Evolutionary conservation across 805 yeast genomes (phyloP).

Genomic region (Saccharomyces kudriavzevii): DNA sequence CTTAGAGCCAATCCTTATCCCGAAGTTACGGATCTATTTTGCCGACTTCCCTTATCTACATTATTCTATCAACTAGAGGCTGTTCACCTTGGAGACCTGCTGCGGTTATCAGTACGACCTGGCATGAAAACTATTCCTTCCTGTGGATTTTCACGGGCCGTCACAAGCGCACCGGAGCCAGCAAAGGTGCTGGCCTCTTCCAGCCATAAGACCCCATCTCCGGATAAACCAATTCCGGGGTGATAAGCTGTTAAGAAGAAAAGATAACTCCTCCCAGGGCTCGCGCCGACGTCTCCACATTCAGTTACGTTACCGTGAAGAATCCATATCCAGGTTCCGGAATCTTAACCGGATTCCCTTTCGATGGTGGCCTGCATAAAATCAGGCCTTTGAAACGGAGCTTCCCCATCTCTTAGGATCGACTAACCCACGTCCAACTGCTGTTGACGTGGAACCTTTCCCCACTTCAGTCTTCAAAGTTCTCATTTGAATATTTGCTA

Average conservation of each 20-base stretch:
- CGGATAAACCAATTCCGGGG: constrained; percentile 37
- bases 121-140: constrained; percentile 35
- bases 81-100: constrained; percentile 41
- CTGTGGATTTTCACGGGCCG: constrained; percentile 37
- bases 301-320: constrained; percentile 37
- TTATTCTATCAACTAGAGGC: constrained; percentile 39
- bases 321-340: constrained; percentile 39
- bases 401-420: constrained; percentile 37
- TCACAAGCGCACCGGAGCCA: constrained; percentile 36
- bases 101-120: constrained; percentile 39
- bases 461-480: constrained; percentile 38
- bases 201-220: constrained; percentile 36
- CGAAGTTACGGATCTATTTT: constrained; percentile 38
- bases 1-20: constrained; percentile 39
- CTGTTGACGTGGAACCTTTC: constrained; percentile 38
- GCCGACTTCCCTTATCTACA: constrained; percentile 40
- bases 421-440: constrained; percentile 38
- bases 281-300: constrained; percentile 36
- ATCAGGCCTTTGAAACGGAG: constrained; percentile 33
- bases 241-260: constrained; percentile 36
- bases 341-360: constrained; percentile 39
- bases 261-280: constrained; percentile 39
- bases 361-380: constrained; percentile 32
- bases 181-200: constrained; percentile 34
- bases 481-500: constrained; percentile 37